Percentiles rank a stretch among this genome's conserved stretches.
phyloP scores from a whole-genome alignment of 495 filamentous ascomycete species.

The Daldinia loculata region DNA sequence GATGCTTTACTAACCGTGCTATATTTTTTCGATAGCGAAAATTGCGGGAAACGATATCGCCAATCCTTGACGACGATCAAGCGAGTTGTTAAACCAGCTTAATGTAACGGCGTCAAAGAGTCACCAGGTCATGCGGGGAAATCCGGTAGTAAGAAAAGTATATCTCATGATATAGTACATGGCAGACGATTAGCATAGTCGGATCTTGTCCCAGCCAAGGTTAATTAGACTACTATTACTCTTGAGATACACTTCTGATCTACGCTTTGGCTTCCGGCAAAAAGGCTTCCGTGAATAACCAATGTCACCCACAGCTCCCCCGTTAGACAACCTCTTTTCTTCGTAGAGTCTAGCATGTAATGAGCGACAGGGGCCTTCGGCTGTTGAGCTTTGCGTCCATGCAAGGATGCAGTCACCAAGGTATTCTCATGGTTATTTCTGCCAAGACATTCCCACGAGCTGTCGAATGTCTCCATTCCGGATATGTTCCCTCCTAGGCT shows the following conservation, averaged over 20 bases:
- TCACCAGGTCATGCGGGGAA: constrained; percentile 11
- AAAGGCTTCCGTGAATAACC: constrained; percentile 51
- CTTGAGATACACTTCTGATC: constrained; percentile 27
- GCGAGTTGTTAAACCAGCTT: constrained; percentile 34
- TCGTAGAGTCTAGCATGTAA: constrained; percentile 12
- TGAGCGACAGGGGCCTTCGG: constrained; percentile 19
- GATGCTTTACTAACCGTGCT: not conserved
- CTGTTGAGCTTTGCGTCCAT: constrained; percentile 12
- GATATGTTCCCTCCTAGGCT: constrained; percentile 35
- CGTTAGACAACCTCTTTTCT: constrained; percentile 15
- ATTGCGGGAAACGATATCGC: constrained; percentile 9
- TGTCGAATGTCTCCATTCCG: constrained; percentile 35
- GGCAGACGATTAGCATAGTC: constrained; percentile 21
- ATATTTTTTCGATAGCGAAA: not conserved
- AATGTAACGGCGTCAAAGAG: constrained; percentile 39
- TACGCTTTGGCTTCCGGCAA: constrained; percentile 45
- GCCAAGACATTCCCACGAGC: constrained; percentile 38
- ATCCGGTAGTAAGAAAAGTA: constrained; percentile 21
- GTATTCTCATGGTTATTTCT: not conserved
- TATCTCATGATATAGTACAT: constrained; percentile 25
- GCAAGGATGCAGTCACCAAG: constrained; percentile 14
- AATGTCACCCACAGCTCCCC: constrained; percentile 22
- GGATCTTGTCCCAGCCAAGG: constrained; percentile 34
- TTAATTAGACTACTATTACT: constrained; percentile 31
- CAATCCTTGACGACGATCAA: constrained; percentile 53